Percentiles rank a stretch among this genome's conserved stretches.
Evolutionary conservation across 257 asterid genomes (phyloP).

Genomic region (Perilla frutescens): DNA sequence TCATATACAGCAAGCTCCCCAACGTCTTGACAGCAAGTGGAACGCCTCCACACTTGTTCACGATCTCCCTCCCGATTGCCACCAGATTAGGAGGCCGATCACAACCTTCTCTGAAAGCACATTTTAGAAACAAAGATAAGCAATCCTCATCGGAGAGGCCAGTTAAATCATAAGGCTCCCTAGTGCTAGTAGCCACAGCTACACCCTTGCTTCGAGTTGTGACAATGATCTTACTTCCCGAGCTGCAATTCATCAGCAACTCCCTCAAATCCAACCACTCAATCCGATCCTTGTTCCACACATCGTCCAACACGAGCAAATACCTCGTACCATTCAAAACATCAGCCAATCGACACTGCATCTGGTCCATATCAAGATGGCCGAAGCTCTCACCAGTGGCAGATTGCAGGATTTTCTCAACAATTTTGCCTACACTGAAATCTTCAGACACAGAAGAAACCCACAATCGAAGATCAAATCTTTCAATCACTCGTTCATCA

Average conservation of each 20-base stretch:
- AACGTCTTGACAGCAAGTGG: conserved; percentile 58
- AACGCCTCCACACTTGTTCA: conserved; percentile 57
- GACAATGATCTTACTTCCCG: conserved; percentile 50
- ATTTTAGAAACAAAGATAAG: conserved; percentile 49
- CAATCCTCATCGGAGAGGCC: conserved; percentile 54
- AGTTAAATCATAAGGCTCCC: conserved; percentile 37
- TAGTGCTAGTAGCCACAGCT: conserved; percentile 46
- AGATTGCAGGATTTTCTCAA: conserved; percentile 48
- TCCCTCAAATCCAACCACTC: conserved; percentile 53
- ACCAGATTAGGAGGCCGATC: conserved; percentile 43
- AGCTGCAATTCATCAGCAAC: conserved; percentile 40
- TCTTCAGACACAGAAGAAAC: conserved; percentile 52
- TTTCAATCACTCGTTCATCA: conserved; percentile 39
- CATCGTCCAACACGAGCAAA: conserved; percentile 62
- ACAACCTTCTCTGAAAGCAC: conserved; percentile 47
- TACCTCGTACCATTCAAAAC: conserved; percentile 43
- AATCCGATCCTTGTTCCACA: conserved; percentile 60
- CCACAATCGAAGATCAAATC: conserved; percentile 57
- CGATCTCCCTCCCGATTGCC: conserved; percentile 52
- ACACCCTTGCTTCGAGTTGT: conserved; percentile 57
- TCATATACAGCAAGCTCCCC: conserved; percentile 54
- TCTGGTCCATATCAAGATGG: conserved; percentile 53
- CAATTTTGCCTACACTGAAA: conserved; percentile 46
- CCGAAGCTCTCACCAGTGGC: conserved; percentile 46
- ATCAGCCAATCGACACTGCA: conserved; percentile 39